These are phyloP conservation scores for Scenedesmus sp. DNA, from an alignment of 163 green algal genomes.

Conservation along the genomic window DNA sequence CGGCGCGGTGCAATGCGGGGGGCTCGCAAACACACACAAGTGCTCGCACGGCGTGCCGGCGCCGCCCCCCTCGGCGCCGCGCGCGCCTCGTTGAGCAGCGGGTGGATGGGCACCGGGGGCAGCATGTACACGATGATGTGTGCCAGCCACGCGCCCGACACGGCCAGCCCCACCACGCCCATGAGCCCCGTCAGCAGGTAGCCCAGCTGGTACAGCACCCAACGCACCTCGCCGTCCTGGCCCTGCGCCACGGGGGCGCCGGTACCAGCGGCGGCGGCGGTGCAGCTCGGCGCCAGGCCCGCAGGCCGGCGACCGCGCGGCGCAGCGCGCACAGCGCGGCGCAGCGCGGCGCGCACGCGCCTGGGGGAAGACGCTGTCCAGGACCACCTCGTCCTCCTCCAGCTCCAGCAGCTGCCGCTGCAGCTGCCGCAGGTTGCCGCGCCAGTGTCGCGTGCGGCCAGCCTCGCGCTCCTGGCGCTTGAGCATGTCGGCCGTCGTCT, in stretches of 20 bases:
- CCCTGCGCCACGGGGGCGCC: no score
- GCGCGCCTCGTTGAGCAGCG: slow-evolving; percentile 93
- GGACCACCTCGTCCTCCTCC: slow-evolving; percentile 89
- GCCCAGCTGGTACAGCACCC: slow-evolving; percentile 88
- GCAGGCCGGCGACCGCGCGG: no score
- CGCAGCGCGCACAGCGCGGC: background rate
- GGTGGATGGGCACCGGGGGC: slow-evolving; percentile 76
- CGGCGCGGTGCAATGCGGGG: background rate
- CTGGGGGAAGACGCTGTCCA: slow-evolving; percentile 91
- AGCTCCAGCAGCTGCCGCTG: slow-evolving; percentile 84
- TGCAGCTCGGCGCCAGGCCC: no score
- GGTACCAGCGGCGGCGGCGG: no score
- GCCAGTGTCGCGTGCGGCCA: slow-evolving; percentile 74
- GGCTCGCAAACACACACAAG: slow-evolving; percentile 54
- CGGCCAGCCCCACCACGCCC: slow-evolving; percentile 74
- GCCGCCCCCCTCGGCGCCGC: no score
- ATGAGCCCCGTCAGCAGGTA: slow-evolving; percentile 85
- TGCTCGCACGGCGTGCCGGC: no score
- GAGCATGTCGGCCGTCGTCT: slow-evolving; percentile 49
- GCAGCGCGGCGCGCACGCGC: slow-evolving; percentile 29
- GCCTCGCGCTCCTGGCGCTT: slow-evolving; percentile 69
- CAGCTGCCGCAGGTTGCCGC: slow-evolving; percentile 76
- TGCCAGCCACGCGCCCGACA: slow-evolving; percentile 87
- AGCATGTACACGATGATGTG: slow-evolving; percentile 97
- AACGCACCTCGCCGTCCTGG: slow-evolving; percentile 89